Conservation (phyloP, 805 yeast genomes). For the Barnettozyma sucrosica region DNA sequence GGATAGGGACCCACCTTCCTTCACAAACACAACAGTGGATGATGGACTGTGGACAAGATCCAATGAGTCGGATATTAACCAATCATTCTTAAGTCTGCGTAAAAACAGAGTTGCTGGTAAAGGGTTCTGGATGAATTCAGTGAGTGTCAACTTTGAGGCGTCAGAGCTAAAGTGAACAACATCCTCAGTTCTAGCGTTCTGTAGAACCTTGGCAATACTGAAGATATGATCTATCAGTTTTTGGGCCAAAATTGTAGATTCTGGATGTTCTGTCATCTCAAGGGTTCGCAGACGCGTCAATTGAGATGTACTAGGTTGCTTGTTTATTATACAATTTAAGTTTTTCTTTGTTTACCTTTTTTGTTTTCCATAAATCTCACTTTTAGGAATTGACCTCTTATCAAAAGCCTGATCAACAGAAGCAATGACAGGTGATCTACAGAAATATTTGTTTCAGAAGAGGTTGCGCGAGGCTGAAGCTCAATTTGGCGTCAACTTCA, state of each 20-base stretch:
- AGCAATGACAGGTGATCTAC: constrained; percentile 10
- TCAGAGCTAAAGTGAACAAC: constrained; percentile 23
- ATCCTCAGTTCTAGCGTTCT: constrained; percentile 25
- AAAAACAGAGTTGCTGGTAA: constrained; percentile 24
- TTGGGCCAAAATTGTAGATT: constrained; percentile 4
- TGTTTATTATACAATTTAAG: not conserved
- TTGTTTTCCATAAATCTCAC: not conserved
- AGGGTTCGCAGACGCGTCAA: not conserved
- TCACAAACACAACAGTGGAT: constrained; percentile 37
- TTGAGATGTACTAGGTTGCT: not conserved
- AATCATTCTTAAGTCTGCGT: constrained; percentile 13
- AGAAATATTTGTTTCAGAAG: constrained; percentile 10
- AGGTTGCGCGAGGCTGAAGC: constrained; percentile 11
- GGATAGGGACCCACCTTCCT: constrained; percentile 33
- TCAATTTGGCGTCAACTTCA: constrained; percentile 5
- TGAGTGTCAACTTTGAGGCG: constrained; percentile 11
- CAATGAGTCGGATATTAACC: constrained; percentile 13
- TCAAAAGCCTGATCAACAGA: too few relatives aligned
- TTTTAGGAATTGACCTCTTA: too few relatives aligned
- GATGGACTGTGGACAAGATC: constrained; percentile 8
- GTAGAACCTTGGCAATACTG: constrained; percentile 25
- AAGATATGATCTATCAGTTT: constrained; percentile 25
- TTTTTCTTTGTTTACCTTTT: not conserved
- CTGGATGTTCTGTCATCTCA: not conserved
- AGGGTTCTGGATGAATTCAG: constrained; percentile 18